Evolutionary conservation across 106 monocot species (phyloP).

Genomic region (Alisma plantagoaquatica): DNA sequence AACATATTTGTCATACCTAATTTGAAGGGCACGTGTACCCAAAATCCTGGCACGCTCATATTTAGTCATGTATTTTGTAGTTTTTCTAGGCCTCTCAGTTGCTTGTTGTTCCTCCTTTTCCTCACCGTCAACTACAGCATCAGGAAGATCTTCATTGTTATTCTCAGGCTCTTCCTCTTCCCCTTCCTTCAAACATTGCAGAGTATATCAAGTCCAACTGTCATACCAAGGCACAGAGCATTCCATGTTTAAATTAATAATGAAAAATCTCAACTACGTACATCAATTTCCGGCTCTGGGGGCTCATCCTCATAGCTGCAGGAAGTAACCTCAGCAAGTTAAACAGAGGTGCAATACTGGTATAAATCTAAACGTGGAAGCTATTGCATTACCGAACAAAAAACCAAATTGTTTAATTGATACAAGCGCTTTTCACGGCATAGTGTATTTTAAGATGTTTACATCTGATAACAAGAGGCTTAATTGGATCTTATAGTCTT

Average conservation of each 20-base stretch:
- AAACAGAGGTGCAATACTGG: no score
- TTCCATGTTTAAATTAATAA: not conserved
- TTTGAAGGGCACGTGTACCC: slow-evolving; percentile 74
- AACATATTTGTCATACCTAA: slow-evolving; percentile 25
- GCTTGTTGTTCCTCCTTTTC: slow-evolving; percentile 22
- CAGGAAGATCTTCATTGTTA: slow-evolving; percentile 68
- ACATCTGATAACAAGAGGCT: no score
- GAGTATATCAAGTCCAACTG: not conserved
- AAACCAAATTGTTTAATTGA: no score
- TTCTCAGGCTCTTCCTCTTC: slow-evolving; percentile 58
- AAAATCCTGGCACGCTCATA: slow-evolving; percentile 74
- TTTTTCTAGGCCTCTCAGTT: slow-evolving; percentile 40
- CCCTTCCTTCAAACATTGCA: slow-evolving; percentile 50
- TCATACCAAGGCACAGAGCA: not conserved
- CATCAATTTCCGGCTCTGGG: slow-evolving; percentile 90
- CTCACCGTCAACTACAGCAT: slow-evolving; percentile 27
- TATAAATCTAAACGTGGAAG: no score
- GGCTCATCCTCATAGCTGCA: slow-evolving; percentile 92
- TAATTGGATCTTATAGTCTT: no score
- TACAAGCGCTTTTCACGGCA: no score
- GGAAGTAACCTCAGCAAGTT: no score
- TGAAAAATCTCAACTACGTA: slow-evolving; percentile 5
- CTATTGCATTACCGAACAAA: no score
- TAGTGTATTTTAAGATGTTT: no score
- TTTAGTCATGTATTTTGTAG: slow-evolving; percentile 78